Conservation (phyloP, 805 yeast genomes). For the Tetrapisispora nanseiensis region DNA sequence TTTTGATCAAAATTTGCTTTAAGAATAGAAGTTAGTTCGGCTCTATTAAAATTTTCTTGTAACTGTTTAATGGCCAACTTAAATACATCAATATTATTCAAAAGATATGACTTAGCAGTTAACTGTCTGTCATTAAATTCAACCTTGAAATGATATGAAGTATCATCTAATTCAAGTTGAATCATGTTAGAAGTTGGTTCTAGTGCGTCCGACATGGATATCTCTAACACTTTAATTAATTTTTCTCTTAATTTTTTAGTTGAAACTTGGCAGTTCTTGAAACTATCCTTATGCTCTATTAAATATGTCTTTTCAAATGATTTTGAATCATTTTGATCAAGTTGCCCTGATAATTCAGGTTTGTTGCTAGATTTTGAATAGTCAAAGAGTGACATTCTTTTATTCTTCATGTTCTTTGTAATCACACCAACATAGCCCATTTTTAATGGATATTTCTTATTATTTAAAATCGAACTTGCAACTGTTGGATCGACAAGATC, state of each 20-base stretch:
- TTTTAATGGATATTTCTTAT: constrained; percentile 76
- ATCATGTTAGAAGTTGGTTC: constrained; percentile 81
- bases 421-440: constrained; percentile 99
- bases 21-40: constrained; percentile 67
- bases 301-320: constrained; percentile 61
- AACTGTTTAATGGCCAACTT: constrained; percentile 83
- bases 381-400: constrained; percentile 24
- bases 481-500: constrained; percentile 74
- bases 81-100: constrained; percentile 80
- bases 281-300: constrained; percentile 48
- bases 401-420: constrained; percentile 47
- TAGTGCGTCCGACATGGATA: constrained; percentile 80
- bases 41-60: constrained; percentile 70
- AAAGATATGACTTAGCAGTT: constrained; percentile 89
- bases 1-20: constrained; percentile 83
- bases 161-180: constrained; percentile 86
- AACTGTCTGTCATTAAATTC: constrained; percentile 91
- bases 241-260: constrained; percentile 67
- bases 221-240: constrained; percentile 78
- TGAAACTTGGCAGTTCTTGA: constrained; percentile 60
- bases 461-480: constrained; percentile 60
- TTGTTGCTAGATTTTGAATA: constrained; percentile 46
- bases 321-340: constrained; percentile 34
- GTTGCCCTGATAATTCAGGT: constrained; percentile 29
- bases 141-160: constrained; percentile 86